phyloP scores from a whole-genome alignment of 2,329 filamentous ascomycete species.

The Cladophialophora carrionii region DNA sequence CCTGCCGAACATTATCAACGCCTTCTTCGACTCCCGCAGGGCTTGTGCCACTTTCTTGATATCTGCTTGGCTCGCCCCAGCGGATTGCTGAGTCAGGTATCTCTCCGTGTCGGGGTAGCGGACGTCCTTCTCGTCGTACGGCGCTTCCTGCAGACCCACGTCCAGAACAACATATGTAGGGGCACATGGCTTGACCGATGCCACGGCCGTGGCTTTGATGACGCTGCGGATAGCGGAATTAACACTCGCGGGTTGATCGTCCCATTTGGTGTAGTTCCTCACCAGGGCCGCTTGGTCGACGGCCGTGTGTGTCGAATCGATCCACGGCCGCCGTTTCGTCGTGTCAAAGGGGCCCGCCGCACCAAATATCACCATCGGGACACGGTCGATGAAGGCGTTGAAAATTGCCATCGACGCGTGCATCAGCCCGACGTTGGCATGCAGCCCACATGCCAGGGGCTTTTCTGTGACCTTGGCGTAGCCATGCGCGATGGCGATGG shows the following conservation, averaged over 20 bases:
- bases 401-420: conserved; percentile 15
- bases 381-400: conserved; percentile 16
- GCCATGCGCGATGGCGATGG: conserved; percentile 14
- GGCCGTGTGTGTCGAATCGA: conserved; percentile 15
- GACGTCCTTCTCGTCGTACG: conserved; percentile 10
- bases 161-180: conserved; percentile 13
- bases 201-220: conserved; percentile 12
- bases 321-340: conserved; percentile 12
- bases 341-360: conserved; percentile 10
- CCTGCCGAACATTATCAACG: conserved; percentile 18
- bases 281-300: conserved; percentile 13
- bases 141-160: conserved; percentile 7
- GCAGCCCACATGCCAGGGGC: conserved; percentile 13
- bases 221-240: conserved; percentile 16
- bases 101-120: conserved; percentile 15
- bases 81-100: conserved; percentile 15
- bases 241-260: conserved; percentile 14
- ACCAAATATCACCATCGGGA: conserved; percentile 12
- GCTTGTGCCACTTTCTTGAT: conserved; percentile 14
- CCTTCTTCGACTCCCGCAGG: conserved; percentile 6
- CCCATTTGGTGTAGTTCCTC: conserved; percentile 17
- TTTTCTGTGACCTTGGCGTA: conserved; percentile 13
- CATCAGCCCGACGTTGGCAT: conserved; percentile 16
- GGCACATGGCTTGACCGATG: conserved; percentile 13
- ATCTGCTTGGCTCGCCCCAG: conserved; percentile 4